phyloP scores from a whole-genome alignment of 2,329 filamentous ascomycete genomes.

The Didymella segeticola region DNA sequence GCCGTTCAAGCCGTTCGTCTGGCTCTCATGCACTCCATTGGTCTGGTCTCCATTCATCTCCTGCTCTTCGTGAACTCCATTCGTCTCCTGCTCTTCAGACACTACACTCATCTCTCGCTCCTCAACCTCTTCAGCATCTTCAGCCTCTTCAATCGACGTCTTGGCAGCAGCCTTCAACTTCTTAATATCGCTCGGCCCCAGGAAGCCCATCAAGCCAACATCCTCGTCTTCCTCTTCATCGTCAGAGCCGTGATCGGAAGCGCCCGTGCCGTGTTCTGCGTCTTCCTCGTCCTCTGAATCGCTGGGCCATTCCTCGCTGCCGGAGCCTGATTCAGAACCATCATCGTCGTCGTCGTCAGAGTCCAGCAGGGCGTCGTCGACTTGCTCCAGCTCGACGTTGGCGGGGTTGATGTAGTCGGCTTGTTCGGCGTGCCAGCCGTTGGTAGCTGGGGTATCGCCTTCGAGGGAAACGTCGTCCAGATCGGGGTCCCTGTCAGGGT shows the following conservation, averaged over 20 bases:
- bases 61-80: neutral
- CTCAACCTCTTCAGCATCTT: too few relatives aligned
- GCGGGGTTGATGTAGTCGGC: slow-evolving; percentile 43
- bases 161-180: slow-evolving; percentile 45
- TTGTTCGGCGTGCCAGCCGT: slow-evolving; percentile 33
- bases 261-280: slow-evolving; percentile 27
- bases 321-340: slow-evolving; percentile 42
- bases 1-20: slow-evolving; percentile 35
- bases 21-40: too few relatives aligned
- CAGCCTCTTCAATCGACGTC: slow-evolving; percentile 29
- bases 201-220: slow-evolving; percentile 44
- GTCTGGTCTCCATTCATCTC: too few relatives aligned
- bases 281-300: slow-evolving; percentile 41
- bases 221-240: slow-evolving; percentile 30
- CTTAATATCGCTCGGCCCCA: slow-evolving; percentile 42
- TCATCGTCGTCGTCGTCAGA: slow-evolving; percentile 42
- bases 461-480: slow-evolving; percentile 28
- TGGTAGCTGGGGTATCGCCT: slow-evolving; percentile 24
- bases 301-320: slow-evolving; percentile 47
- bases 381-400: slow-evolving; percentile 49
- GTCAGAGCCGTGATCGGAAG: slow-evolving; percentile 38
- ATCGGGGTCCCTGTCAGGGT: slow-evolving; percentile 41
- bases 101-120: neutral
- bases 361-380: slow-evolving; percentile 50
- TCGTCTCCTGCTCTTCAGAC: neutral